These are phyloP conservation scores for Marasmius oreades DNA, from an alignment of 1,284 basidiomycete genomes.

Conservation along the genomic window DNA sequence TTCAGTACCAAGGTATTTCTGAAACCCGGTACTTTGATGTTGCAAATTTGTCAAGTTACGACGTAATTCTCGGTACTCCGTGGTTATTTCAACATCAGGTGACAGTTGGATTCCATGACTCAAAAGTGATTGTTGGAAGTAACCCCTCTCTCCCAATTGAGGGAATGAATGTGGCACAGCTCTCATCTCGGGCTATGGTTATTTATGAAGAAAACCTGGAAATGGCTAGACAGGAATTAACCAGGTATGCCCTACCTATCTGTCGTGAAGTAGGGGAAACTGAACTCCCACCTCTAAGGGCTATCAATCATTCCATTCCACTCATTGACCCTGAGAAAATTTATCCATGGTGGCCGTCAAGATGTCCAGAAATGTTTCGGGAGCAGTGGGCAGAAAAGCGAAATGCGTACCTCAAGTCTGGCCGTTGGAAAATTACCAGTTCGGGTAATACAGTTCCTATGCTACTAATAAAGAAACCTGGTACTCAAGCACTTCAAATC, in stretches of 20 bases:
- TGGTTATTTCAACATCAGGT: conserved; percentile 25
- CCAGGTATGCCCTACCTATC: conserved; percentile 12
- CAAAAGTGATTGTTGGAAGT: conserved; percentile 12
- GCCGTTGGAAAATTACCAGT: conserved; percentile 22
- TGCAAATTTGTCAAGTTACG: conserved; percentile 21
- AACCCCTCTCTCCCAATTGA: background rate
- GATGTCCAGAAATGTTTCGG: conserved; percentile 23
- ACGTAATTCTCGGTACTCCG: conserved; percentile 24
- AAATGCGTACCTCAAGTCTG: conserved; percentile 20
- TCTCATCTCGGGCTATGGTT: conserved; percentile 1
- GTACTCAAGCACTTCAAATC: background rate
- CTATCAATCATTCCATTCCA: conserved; percentile 29
- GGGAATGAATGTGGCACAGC: conserved; percentile 6
- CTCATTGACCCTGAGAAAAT: conserved; percentile 24
- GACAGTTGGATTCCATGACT: conserved; percentile 13
- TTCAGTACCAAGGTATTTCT: conserved; percentile 24
- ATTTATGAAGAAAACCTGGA: conserved; percentile 9
- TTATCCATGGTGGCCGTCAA: conserved; percentile 21
- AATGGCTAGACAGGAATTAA: conserved; percentile 10
- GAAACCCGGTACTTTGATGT: conserved; percentile 18
- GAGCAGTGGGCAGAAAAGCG: conserved; percentile 23
- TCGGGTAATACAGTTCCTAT: conserved; percentile 27
- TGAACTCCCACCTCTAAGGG: conserved; percentile 23
- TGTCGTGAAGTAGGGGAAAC: conserved; percentile 21
- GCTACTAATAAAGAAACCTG: conserved; percentile 12